These are phyloP conservation scores for Colletotrichum incanum DNA, from an alignment of 2,329 filamentous ascomycete species.

Conservation along the genomic window DNA sequence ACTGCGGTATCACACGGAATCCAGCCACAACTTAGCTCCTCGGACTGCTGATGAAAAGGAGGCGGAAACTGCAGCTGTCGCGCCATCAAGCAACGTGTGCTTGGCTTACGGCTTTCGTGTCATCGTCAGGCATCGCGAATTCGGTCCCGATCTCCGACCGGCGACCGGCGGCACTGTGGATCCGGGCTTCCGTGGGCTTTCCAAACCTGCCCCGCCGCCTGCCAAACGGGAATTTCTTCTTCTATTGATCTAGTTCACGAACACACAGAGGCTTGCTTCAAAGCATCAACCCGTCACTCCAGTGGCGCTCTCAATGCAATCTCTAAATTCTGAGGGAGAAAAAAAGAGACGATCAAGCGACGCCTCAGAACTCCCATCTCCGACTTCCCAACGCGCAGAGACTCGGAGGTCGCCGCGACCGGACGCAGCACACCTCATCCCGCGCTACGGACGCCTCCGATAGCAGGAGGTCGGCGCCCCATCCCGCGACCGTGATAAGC, in stretches of 20 bases:
- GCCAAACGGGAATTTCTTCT: not conserved
- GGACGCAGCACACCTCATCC: conserved; percentile 19
- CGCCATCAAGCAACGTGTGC: no score
- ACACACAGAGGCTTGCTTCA: not conserved
- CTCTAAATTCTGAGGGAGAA: not conserved
- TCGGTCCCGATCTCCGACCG: not conserved
- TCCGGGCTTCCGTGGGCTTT: not conserved
- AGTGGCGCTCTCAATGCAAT: not conserved
- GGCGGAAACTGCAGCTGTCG: no score
- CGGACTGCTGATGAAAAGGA: no score
- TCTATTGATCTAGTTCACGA: not conserved
- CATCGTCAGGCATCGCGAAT: no score
- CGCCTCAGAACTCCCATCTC: not conserved
- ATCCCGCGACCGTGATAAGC: conserved; percentile 36
- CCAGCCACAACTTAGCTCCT: no score
- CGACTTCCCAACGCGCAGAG: not conserved
- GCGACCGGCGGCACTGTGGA: conserved; percentile 8
- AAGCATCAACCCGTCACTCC: not conserved
- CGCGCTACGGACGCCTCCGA: conserved; percentile 42
- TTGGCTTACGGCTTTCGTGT: no score
- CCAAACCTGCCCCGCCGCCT: not conserved
- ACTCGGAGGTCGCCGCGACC: conserved; percentile 46
- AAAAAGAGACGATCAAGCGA: not conserved
- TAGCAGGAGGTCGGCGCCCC: conserved; percentile 40
- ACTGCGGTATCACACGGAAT: no score